phyloP scores from a whole-genome alignment of 306 rosid species.

The Castanea sativa region DNA sequence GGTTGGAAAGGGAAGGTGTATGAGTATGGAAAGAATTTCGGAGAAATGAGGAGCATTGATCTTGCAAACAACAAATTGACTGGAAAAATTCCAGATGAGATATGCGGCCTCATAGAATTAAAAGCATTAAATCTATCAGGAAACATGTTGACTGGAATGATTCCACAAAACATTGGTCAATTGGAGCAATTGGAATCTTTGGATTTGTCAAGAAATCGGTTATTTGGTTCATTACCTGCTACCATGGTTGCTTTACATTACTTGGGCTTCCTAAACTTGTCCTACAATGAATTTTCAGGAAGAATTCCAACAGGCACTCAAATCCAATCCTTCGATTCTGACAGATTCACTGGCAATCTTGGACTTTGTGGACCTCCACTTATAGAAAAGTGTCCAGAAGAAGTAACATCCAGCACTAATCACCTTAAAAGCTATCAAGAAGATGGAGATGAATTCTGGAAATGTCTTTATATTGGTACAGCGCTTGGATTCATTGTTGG shows the following conservation, averaged over 20 bases:
- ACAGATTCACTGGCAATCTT: constrained; percentile 14
- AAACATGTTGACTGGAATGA: constrained; percentile 11
- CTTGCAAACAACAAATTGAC: constrained; percentile 24
- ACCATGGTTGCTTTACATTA: background rate
- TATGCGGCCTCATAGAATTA: constrained; percentile 1
- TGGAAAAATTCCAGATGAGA: constrained; percentile 20
- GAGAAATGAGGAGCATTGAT: constrained; percentile 22
- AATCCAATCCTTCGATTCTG: constrained; percentile 6
- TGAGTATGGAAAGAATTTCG: constrained; percentile 1
- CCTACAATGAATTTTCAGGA: constrained; percentile 23
- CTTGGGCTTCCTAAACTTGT: constrained; percentile 10
- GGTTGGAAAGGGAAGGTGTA: constrained; percentile 23
- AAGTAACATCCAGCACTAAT: background rate
- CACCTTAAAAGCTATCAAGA: background rate
- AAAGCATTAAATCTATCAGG: constrained; percentile 24
- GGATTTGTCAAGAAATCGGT: constrained; percentile 27
- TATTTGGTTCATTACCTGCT: constrained; percentile 18
- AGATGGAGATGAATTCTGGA: background rate
- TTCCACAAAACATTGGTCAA: constrained; percentile 14
- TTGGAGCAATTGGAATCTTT: constrained; percentile 21
- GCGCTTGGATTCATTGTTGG: constrained; percentile 29
- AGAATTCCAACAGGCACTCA: constrained; percentile 21
- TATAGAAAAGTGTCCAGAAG: constrained; percentile 9
- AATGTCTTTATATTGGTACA: constrained; percentile 12
- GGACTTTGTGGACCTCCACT: constrained; percentile 31